phyloP scores from a whole-genome alignment of 2,329 filamentous ascomycete genomes.

The Sporothrix variecibatus region DNA sequence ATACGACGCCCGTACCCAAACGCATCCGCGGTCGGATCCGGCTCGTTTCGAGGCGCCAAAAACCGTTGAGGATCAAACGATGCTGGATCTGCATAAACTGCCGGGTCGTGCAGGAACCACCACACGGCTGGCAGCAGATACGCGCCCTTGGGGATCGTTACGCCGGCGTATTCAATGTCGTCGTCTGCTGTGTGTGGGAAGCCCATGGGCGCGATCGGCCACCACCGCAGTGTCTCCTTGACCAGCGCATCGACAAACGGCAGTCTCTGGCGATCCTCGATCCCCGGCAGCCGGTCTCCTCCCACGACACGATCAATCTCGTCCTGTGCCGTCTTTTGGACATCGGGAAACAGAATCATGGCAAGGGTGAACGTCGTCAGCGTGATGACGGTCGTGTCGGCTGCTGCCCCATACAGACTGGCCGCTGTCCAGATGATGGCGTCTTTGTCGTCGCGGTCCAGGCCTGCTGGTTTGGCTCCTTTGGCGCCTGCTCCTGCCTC shows the following conservation, averaged over 20 bases:
- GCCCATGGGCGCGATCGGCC: constrained; percentile 1
- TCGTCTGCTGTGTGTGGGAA: background rate
- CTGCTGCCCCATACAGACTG: background rate
- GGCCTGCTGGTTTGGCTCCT: background rate
- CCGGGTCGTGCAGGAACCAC: constrained; percentile 4
- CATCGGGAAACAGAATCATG: background rate
- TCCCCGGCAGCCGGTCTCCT: background rate
- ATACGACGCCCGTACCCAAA: background rate
- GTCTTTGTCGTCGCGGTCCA: background rate
- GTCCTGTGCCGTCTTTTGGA: background rate
- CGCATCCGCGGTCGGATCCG: background rate
- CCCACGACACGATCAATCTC: background rate
- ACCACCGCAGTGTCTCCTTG: background rate
- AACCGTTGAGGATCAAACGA: background rate
- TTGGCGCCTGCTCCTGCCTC: background rate
- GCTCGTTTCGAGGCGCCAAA: background rate
- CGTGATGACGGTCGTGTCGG: background rate
- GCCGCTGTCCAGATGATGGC: background rate
- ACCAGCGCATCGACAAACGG: background rate
- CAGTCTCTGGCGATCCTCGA: background rate
- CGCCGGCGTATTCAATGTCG: background rate
- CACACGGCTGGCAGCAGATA: background rate
- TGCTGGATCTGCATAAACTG: background rate
- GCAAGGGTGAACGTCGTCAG: background rate
- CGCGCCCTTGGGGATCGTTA: background rate